Conservation (phyloP, 768 basidiomycete genomes). For the Serendipita indica region DNA sequence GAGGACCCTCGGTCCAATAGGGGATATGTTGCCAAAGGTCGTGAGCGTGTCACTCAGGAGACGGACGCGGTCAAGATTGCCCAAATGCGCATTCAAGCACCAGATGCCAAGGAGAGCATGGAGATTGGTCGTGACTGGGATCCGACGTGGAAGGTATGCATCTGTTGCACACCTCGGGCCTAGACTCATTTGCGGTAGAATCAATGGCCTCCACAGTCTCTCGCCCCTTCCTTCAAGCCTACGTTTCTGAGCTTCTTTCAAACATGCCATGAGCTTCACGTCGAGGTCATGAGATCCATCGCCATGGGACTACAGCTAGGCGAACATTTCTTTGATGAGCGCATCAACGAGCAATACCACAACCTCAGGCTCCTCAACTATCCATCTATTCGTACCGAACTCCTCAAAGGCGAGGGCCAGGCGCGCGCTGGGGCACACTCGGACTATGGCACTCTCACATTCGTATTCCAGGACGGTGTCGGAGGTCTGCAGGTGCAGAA, state of each 20-base stretch:
- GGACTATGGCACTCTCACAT: constrained; percentile 72
- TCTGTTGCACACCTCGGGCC: too few species aligned
- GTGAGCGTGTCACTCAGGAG: constrained; percentile 38
- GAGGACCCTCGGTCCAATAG: constrained; percentile 75
- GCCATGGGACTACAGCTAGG: constrained; percentile 63
- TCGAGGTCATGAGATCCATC: constrained; percentile 68
- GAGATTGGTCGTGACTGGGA: constrained; percentile 84
- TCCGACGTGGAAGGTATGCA: constrained; percentile 35
- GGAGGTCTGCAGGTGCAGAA: constrained; percentile 75
- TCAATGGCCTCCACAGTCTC: constrained; percentile 54
- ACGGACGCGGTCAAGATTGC: constrained; percentile 47
- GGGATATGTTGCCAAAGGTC: constrained; percentile 66
- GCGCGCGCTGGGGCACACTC: constrained; percentile 75
- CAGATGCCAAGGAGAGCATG: constrained; percentile 75
- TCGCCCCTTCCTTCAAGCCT: constrained; percentile 50
- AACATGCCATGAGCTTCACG: constrained; percentile 65
- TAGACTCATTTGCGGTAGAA: constrained; percentile 31
- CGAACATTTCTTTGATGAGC: constrained; percentile 60
- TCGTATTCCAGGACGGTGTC: constrained; percentile 65
- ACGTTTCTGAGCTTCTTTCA: constrained; percentile 66
- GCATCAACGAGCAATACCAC: constrained; percentile 62
- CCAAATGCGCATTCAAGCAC: constrained; percentile 52
- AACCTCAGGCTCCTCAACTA: constrained; percentile 72
- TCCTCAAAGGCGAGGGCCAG: constrained; percentile 49
- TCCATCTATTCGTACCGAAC: constrained; percentile 49